These are phyloP conservation scores for Candida sakaeoensis DNA, from an alignment of 805 yeast species.

Conservation along the genomic window DNA sequence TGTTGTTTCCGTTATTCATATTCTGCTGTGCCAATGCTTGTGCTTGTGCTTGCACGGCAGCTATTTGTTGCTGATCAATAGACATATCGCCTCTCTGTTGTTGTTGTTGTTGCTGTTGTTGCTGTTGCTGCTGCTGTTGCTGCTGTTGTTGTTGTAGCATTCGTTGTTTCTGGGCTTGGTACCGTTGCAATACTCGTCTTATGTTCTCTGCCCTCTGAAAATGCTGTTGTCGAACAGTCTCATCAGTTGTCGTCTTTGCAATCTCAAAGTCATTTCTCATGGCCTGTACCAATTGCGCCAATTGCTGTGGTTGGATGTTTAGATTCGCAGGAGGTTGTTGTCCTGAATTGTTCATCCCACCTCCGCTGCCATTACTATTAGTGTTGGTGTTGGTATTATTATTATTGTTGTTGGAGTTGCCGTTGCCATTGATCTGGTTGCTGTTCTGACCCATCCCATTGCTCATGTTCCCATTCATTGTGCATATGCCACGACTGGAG, in stretches of 20 bases:
- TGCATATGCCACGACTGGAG: not conserved
- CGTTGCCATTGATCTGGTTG: not conserved
- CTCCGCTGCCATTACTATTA: conserved; percentile 1
- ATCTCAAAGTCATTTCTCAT: conserved; percentile 55
- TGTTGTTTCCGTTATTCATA: conserved; percentile 3
- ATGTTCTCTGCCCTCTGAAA: conserved; percentile 59
- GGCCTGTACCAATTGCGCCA: conserved; percentile 33
- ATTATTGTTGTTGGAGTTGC: conserved; percentile 4
- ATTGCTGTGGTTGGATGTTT: conserved; percentile 10
- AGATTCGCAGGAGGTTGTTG: conserved; percentile 1
- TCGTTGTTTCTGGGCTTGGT: conserved; percentile 44
- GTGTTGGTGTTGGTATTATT: conserved; percentile 1
- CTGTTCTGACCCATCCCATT: conserved; percentile 2
- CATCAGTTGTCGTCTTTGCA: conserved; percentile 54
- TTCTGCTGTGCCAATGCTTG: conserved; percentile 11
- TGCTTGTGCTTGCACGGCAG: conserved; percentile 21
- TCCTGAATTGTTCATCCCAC: not conserved
- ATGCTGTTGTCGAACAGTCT: conserved; percentile 61
- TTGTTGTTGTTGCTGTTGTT: conserved; percentile 31
- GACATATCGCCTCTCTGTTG: conserved; percentile 20
- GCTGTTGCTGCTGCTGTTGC: conserved; percentile 8
- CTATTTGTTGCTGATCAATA: conserved; percentile 22
- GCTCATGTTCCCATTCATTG: not conserved
- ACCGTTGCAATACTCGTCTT: conserved; percentile 54
- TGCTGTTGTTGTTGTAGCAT: conserved; percentile 10